Evolutionary conservation across 305 asterid genomes (phyloP), one percentile per base, ranked within the genome.

Genomic region (Ilex paraguariensis): DNA sequence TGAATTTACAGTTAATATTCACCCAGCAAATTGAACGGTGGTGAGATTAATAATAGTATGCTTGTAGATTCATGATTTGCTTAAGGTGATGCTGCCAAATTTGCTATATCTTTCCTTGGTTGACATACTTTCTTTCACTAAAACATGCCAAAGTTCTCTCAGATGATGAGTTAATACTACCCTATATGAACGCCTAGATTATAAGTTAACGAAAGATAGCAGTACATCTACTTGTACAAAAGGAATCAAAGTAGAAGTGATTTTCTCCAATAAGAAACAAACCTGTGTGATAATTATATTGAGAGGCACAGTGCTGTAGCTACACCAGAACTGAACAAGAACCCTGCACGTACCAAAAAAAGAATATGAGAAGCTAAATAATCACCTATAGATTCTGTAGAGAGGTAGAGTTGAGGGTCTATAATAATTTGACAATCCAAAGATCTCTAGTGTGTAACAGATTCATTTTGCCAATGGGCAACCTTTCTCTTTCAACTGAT

Each of bases 281-380:
- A 91, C 97, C 84, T 91, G 92, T 11, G 95, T 79, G 70, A 92
- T 80, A 60, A 92, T 77, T 10, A 92, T 91, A 57, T 90, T 92
- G 62, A 90, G 64, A 8, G 96, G 88, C 57, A 87, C 90, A 0
- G 91, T 92, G 83, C 90, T 81, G 64, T 85, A 88, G 86, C 97
- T 89, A 70, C 97, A 92, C 97, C 98, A 92, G 69, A 90, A 81
- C 68, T 90, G 98, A 61, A 92, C 95, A 15, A 85, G 61, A 64
- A 89, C 84, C 73, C 98, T 92, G 86, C 76, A 74, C 45, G 39
- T 49, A 40, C 16, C 17, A 4, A 14, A 58, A 58, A 32, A 59
- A 31, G 45, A 60, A 65, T 56, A 7, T 17, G n/a, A 14, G 30
- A 14, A 4, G n/a, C 3, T 13, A 59, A 36, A 31, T 50, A 15